These are phyloP conservation scores for Pyrenochaeta sp. DNA, from an alignment of 2,329 filamentous ascomycete species.

Conservation along the genomic window DNA sequence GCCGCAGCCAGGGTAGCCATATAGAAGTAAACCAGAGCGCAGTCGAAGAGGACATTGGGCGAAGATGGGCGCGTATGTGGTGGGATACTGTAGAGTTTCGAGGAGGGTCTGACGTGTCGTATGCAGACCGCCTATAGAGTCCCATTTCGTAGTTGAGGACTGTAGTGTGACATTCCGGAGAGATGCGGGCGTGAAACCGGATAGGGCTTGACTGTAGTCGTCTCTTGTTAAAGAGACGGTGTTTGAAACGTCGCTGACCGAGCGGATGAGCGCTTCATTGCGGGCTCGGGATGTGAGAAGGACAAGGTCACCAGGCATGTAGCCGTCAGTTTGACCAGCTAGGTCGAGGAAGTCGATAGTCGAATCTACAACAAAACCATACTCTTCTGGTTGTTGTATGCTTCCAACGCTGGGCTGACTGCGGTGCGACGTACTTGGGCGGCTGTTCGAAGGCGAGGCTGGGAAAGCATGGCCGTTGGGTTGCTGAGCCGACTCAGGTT, in stretches of 20 bases:
- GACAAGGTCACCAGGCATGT: conserved; percentile 94
- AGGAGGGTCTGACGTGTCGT: conserved; percentile 90
- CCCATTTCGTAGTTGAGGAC: conserved; percentile 90
- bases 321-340: conserved; percentile 93
- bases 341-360: conserved; percentile 91
- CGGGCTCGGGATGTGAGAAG: conserved; percentile 86
- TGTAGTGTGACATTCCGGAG: conserved; percentile 94
- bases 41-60: conserved; percentile 94
- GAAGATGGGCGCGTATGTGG: conserved; percentile 97
- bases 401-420: conserved; percentile 52
- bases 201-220: conserved; percentile 85
- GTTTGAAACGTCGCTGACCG: conserved; percentile 61
- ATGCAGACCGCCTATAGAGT: conserved; percentile 86
- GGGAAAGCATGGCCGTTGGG: conserved; percentile 44
- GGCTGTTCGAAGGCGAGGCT: conserved; percentile 59
- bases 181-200: conserved; percentile 94
- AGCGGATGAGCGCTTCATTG: conserved; percentile 90
- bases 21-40: conserved; percentile 89
- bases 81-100: conserved; percentile 95
- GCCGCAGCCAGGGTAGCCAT: conserved; percentile 94
- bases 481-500: conserved; percentile 29
- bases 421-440: conserved; percentile 53
- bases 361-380: conserved; percentile 75
- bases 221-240: conserved; percentile 70
- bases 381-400: conserved; percentile 37